Conservation (phyloP, 2,329 filamentous ascomycete species). For the Epichloe bromicola region DNA sequence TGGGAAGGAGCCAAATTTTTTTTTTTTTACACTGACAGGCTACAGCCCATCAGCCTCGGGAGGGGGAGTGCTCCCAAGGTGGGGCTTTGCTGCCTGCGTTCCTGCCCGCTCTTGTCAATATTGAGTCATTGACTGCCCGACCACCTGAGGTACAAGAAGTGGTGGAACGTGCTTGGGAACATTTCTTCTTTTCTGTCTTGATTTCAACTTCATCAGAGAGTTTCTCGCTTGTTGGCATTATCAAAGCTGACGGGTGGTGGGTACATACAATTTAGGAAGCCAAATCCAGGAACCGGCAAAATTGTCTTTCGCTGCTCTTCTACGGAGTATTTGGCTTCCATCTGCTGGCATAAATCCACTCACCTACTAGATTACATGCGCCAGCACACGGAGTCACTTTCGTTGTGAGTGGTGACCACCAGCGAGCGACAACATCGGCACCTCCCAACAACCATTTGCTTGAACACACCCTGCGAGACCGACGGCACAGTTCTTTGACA, state of each 20-base stretch:
- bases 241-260: background rate
- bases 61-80: background rate
- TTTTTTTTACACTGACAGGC: no score
- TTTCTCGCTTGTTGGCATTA: background rate
- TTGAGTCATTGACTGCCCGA: background rate
- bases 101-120: background rate
- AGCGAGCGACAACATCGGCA: background rate
- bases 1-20: background rate
- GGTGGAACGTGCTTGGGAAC: background rate
- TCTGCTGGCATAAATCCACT: background rate
- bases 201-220: background rate
- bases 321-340: background rate
- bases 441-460: background rate
- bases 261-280: background rate
- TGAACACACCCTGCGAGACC: no score
- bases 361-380: no score
- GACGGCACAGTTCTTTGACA: no score
- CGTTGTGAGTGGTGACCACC: background rate
- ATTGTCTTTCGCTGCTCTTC: background rate
- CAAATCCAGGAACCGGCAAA: background rate
- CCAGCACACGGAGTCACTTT: background rate
- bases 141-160: slow-evolving; percentile 4
- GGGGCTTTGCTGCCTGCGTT: slow-evolving; percentile 3
- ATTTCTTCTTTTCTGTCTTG: background rate
- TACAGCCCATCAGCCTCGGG: background rate